These are phyloP conservation scores for Vitis hybrid DNA, from an alignment of 177 flowering plant species.

Conservation along the genomic window DNA sequence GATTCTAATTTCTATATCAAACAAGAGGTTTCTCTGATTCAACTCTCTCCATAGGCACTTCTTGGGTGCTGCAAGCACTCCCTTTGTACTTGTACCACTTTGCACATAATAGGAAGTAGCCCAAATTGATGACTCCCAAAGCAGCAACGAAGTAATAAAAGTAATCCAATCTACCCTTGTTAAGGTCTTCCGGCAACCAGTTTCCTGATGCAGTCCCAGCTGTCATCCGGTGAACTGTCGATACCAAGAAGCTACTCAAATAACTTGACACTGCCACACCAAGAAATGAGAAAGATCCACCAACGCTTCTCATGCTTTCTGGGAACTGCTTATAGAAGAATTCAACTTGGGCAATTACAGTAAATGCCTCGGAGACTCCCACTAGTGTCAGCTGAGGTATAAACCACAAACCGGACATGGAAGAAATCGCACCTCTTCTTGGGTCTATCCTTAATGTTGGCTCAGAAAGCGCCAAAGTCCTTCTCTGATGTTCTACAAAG, in stretches of 20 bases:
- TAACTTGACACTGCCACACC: slow-evolving; percentile 42
- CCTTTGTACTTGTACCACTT: slow-evolving; percentile 17
- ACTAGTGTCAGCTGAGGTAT: slow-evolving; percentile 46
- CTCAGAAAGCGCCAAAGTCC: slow-evolving; percentile 28
- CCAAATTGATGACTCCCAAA: slow-evolving; percentile 9
- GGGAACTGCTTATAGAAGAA: slow-evolving; percentile 77
- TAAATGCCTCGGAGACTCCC: slow-evolving; percentile 58
- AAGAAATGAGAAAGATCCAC: slow-evolving; percentile 40
- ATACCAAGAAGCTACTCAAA: slow-evolving; percentile 38
- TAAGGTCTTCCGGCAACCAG: slow-evolving; percentile 19
- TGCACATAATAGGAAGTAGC: slow-evolving; percentile 11
- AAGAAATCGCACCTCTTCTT: slow-evolving; percentile 31
- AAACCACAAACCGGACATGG: slow-evolving; percentile 55
- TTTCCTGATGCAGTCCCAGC: background rate
- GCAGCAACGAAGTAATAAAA: slow-evolving; percentile 13
- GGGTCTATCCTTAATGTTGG: slow-evolving; percentile 35
- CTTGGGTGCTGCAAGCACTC: background rate
- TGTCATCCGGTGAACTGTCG: slow-evolving; percentile 34
- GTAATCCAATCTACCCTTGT: slow-evolving; percentile 17
- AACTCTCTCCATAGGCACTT: no score
- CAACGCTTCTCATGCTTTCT: slow-evolving; percentile 68
- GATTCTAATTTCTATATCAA: no score
- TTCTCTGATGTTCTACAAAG: slow-evolving; percentile 41
- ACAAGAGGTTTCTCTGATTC: no score
- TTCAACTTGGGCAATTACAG: slow-evolving; percentile 44